Conservation (phyloP, 2,329 filamentous ascomycete genomes). For the Fusarium multiceps region DNA sequence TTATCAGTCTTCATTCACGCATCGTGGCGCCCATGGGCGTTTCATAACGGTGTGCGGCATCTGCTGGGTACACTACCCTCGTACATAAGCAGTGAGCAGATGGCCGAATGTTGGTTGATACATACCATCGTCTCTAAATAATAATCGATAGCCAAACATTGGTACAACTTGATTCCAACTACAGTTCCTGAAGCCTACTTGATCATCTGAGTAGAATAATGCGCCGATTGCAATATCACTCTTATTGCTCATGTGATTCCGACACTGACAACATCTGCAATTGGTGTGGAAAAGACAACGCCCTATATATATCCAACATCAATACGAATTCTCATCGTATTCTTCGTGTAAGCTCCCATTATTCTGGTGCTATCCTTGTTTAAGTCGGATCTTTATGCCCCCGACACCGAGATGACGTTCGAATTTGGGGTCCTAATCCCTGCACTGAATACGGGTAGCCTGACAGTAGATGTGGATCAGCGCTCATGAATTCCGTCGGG, state of each 20-base stretch:
- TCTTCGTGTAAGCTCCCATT: not conserved
- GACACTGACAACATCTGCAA: not conserved
- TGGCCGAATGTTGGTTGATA: conserved; percentile 47
- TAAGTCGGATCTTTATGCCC: conserved; percentile 36
- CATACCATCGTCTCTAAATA: conserved; percentile 31
- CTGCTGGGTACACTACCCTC: conserved; percentile 52
- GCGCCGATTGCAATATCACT: not conserved
- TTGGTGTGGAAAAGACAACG: not conserved
- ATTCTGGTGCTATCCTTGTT: not conserved
- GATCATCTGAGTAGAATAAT: not conserved
- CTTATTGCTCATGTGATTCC: not conserved
- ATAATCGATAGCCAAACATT: not conserved
- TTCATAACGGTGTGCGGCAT: conserved; percentile 48
- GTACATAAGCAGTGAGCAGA: conserved; percentile 47
- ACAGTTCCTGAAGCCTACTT: not conserved
- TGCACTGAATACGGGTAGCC: conserved; percentile 25
- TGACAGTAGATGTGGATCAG: conserved; percentile 37
- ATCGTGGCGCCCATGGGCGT: conserved; percentile 47
- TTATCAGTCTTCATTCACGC: conserved; percentile 46
- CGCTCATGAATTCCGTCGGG: conserved; percentile 35
- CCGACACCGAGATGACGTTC: conserved; percentile 46
- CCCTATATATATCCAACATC: not conserved
- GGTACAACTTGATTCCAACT: not conserved
- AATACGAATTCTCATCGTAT: conserved; percentile 21
- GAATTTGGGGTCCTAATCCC: conserved; percentile 32